Conservation (phyloP, 495 filamentous ascomycete genomes). For the Xylaria cubensis region DNA sequence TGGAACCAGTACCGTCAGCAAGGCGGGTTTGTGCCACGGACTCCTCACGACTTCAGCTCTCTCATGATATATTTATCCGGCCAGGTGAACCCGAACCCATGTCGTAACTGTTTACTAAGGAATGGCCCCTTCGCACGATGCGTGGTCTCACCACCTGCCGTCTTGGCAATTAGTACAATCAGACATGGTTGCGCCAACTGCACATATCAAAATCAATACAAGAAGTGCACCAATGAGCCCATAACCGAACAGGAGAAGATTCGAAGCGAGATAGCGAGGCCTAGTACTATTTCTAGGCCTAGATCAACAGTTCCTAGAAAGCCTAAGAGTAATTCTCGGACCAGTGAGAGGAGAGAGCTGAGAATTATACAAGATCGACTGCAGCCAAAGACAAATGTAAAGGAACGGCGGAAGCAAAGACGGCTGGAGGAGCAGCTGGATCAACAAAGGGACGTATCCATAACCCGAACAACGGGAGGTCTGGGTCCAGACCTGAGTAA, state of each 20-base stretch:
- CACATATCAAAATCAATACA: conserved; percentile 38
- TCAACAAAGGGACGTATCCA: background rate
- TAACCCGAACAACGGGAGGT: background rate
- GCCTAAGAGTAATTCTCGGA: conserved; percentile 19
- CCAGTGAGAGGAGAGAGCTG: background rate
- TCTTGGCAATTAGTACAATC: conserved; percentile 29
- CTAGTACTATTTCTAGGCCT: conserved; percentile 15
- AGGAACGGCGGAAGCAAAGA: background rate
- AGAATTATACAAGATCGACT: background rate
- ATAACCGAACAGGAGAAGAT: conserved; percentile 31
- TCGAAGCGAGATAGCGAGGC: conserved; percentile 29
- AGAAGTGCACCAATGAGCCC: conserved; percentile 34
- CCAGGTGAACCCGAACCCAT: conserved; percentile 38
- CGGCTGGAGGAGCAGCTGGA: background rate
- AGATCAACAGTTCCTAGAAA: conserved; percentile 20
- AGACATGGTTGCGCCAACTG: conserved; percentile 39
- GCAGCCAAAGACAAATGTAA: background rate
- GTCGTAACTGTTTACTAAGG: conserved; percentile 33
- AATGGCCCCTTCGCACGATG: conserved; percentile 36
- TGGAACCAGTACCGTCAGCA: conserved; percentile 37
- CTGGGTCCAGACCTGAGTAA: background rate
- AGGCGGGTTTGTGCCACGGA: conserved; percentile 32
- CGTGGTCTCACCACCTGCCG: conserved; percentile 31
- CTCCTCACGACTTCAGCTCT: conserved; percentile 33
- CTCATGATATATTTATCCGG: conserved; percentile 41